A percentile compares a stretch with the other conserved stretches of the same genome.
These are phyloP conservation scores for Sporothrix pseudoabietina DNA, from an alignment of 2,329 filamentous ascomycete species.

Conservation along the genomic window DNA sequence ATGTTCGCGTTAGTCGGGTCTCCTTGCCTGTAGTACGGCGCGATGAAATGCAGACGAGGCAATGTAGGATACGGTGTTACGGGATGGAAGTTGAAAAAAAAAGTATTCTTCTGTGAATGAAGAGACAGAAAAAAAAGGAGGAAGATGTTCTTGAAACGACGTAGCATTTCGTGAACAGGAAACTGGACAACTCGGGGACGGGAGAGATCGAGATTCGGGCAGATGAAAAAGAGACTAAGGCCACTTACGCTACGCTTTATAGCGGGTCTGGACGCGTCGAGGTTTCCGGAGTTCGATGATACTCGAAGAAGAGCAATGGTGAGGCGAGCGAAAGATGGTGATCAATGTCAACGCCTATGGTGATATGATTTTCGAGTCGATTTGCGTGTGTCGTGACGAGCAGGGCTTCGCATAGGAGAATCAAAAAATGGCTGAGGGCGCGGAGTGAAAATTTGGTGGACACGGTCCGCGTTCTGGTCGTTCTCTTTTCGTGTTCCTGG, in stretches of 20 bases:
- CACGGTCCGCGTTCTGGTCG: constrained; percentile 17
- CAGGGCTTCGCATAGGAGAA: constrained; percentile 7
- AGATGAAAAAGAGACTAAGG: not conserved
- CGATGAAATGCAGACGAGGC: not conserved
- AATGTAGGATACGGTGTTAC: not conserved
- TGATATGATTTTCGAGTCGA: not conserved
- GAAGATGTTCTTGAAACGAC: not conserved
- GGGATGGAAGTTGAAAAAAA: not conserved
- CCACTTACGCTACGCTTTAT: constrained; percentile 25
- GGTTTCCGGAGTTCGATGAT: constrained; percentile 6
- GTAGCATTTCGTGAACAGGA: not conserved
- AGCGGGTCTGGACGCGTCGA: constrained; percentile 25
- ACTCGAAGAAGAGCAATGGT: not conserved
- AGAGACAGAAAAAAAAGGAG: not conserved
- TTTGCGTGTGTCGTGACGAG: not conserved
- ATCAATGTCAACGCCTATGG: not conserved
- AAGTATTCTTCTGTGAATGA: not conserved
- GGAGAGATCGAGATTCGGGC: not conserved
- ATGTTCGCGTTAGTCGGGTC: not conserved
- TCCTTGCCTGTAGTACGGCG: not conserved
- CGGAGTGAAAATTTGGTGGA: not conserved
- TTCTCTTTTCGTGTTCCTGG: constrained; percentile 15
- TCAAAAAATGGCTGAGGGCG: not conserved
- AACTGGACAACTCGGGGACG: not conserved
- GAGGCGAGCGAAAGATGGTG: not conserved